A percentile compares a stretch with the other conserved stretches of the same genome.
Evolutionary conservation across 331 rosid species (phyloP).

Genomic region (Dryas integrifolia): DNA sequence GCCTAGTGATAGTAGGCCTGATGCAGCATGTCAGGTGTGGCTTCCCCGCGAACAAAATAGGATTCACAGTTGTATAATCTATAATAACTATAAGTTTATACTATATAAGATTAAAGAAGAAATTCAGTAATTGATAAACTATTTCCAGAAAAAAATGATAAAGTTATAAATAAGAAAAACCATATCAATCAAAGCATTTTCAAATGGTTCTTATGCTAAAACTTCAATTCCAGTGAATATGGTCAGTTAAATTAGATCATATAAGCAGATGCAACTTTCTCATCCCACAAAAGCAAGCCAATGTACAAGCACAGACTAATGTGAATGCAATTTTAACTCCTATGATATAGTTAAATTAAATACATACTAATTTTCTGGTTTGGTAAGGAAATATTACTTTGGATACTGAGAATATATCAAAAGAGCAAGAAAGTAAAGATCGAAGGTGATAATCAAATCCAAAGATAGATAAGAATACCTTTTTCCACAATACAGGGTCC

Average conservation of each 20-base stretch:
- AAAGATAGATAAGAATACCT: constrained; percentile 41
- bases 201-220: neutral
- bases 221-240: constrained; percentile 1
- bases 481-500: constrained; percentile 67
- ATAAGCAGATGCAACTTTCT: constrained; percentile 25
- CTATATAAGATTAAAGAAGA: neutral
- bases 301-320: constrained; percentile 11
- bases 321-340: constrained; percentile 21
- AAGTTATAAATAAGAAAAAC: neutral
- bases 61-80: no score
- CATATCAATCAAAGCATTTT: neutral
- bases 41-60: no score
- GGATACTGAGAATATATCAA: neutral
- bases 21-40: neutral
- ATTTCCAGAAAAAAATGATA: neutral
- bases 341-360: neutral
- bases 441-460: constrained; percentile 7
- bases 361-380: no score
- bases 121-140: no score
- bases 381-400: neutral
- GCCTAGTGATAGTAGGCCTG: neutral
- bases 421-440: neutral
- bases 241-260: neutral
- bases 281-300: constrained; percentile 14
- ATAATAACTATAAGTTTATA: no score